phyloP scores from a whole-genome alignment of 2,329 filamentous ascomycete genomes.

The Piedraia hortae region DNA sequence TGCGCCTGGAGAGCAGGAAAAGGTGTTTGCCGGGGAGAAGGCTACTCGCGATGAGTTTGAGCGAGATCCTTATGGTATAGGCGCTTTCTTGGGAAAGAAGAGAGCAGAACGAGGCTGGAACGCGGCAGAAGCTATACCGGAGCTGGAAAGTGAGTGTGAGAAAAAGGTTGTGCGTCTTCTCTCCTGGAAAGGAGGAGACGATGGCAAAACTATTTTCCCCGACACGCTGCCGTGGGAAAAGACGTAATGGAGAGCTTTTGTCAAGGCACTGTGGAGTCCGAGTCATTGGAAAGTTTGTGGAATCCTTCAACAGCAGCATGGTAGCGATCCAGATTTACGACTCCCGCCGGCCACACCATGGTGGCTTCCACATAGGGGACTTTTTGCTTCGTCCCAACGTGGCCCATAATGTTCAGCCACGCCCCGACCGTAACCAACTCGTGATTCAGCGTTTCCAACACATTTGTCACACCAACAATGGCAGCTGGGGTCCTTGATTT shows the following conservation, averaged over 20 bases:
- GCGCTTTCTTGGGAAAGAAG: conserved; percentile 13
- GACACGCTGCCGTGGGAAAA: conserved; percentile 7
- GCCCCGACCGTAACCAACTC: conserved; percentile 43
- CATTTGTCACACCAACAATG: conserved; percentile 40
- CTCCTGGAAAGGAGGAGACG: conserved; percentile 9
- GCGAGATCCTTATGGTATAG: conserved; percentile 17
- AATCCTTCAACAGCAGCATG: conserved; percentile 27
- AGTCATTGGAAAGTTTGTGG: conserved; percentile 1
- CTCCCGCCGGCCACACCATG: conserved; percentile 49
- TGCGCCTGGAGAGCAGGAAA: conserved; percentile 12
- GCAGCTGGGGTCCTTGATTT: conserved; percentile 17
- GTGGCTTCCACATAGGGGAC: conserved; percentile 36
- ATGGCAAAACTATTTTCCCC: conserved; percentile 7
- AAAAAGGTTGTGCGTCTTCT: conserved; percentile 6
- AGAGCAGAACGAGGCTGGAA: conserved; percentile 16
- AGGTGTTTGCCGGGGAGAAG: conserved; percentile 12
- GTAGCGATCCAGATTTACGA: conserved; percentile 44
- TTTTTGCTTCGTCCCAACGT: conserved; percentile 15
- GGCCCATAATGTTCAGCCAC: conserved; percentile 77
- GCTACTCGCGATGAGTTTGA: too few relatives aligned
- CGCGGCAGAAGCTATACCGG: conserved; percentile 2
- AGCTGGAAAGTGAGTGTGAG: conserved; percentile 5
- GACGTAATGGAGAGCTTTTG: background rate
- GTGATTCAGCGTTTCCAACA: conserved; percentile 36
- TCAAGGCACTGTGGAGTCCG: background rate